Evolutionary conservation across 139 green algal genomes (phyloP), one percentile per base, ranked within the genome.

Genomic region (Closterium sp.): DNA sequence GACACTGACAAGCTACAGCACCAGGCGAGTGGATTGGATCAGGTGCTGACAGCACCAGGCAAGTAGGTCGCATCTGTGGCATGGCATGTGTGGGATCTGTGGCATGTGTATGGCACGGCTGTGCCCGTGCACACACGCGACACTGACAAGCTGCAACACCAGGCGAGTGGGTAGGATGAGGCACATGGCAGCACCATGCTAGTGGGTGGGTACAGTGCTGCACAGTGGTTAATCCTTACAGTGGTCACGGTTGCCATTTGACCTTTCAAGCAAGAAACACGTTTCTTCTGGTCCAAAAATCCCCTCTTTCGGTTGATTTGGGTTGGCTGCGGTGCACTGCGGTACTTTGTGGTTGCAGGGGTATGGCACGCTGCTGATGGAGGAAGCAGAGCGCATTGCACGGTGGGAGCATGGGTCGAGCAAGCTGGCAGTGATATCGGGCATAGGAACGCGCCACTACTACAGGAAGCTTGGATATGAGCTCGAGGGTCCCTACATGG

Each of bases 101-200:
- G 99, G 92, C 98, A 99, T 89, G 98, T 99, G 89, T 99, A 99
- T 92, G 98, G 98, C 88, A 97, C 96, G 0, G 98, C 98, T 31
- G 97, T 99, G 28, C 97, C 97, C 19, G 97, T 99, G 50, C 96
- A 98, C 90, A 94, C 96, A 1, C 95, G 98, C 24, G 98, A 99
- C 93, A 79, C 86, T 32, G 86, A 94, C 79, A 97, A 97, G 92
- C 97, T 97, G 91, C 97, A 99, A 95, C 97, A 99, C 93, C 97
- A 98, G 95, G 97, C 96, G 1, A 89, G 50, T 22, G 38, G 38
- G 4, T 45, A 10, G 38, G 38, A 45, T 45, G 38, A 45, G 38
- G 38, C 38, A 45, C 38, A 45, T 45, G 38, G 3, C 4, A 9
- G 38, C 4, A n/a, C n/a, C n/a, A n/a, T n/a, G n/a, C n/a, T n/a